A percentile compares a stretch with the other conserved stretches of the same genome.
These are phyloP conservation scores for Lachnellula cervina DNA, from an alignment of 2,329 filamentous ascomycete species.

Conservation along the genomic window DNA sequence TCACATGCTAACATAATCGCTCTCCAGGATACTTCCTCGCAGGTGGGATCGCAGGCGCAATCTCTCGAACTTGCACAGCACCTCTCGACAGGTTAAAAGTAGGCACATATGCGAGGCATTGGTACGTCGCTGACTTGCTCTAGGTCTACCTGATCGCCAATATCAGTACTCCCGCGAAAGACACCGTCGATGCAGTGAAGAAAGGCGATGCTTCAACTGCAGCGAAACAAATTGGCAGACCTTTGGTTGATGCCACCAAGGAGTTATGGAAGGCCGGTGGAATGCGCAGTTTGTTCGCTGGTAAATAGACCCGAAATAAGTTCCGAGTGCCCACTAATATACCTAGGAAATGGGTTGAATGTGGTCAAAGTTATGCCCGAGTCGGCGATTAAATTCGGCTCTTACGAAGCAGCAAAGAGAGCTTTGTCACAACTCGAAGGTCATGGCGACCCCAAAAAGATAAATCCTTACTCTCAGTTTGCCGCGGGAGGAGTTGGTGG, in stretches of 20 bases:
- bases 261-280: constrained; percentile 85
- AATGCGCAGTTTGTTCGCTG: constrained; percentile 84
- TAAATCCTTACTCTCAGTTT: constrained; percentile 83
- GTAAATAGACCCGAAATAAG: constrained; percentile 46
- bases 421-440: constrained; percentile 82
- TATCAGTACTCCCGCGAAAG: constrained; percentile 57
- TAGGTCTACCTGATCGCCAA: constrained; percentile 89
- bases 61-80: constrained; percentile 91
- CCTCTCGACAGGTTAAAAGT: constrained; percentile 88
- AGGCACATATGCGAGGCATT: neutral
- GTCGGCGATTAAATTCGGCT: constrained; percentile 96
- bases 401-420: constrained; percentile 92
- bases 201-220: constrained; percentile 63
- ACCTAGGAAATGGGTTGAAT: constrained; percentile 84
- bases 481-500: constrained; percentile 85
- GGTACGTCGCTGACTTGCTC: neutral
- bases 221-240: constrained; percentile 59
- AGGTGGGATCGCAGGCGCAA: constrained; percentile 87
- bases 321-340: constrained; percentile 13
- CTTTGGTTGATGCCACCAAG: constrained; percentile 67
- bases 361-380: constrained; percentile 98
- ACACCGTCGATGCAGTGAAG: constrained; percentile 62
- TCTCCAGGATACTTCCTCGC: constrained; percentile 85
- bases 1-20: neutral
- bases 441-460: constrained; percentile 72